These are phyloP conservation scores for Phytophthora cryptogea DNA, from an alignment of 352 stramenopile genomes.

Conservation along the genomic window DNA sequence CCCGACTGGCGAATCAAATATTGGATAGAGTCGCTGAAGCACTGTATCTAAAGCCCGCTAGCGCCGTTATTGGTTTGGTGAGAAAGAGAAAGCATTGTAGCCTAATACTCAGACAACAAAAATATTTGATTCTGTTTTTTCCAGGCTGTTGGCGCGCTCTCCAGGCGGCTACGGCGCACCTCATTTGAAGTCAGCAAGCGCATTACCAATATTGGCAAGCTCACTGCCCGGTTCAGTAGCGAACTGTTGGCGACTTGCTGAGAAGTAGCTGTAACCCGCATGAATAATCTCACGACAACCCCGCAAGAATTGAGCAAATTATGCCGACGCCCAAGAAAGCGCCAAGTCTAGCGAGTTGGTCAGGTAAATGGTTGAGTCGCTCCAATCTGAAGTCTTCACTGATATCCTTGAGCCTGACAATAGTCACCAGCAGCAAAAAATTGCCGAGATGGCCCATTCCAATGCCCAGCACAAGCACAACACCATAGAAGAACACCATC, in stretches of 20 bases:
- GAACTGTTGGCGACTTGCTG: background rate
- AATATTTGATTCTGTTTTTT: background rate
- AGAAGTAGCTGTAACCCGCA: background rate
- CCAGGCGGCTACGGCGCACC: too few relatives aligned
- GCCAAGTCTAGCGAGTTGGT: conserved; percentile 53
- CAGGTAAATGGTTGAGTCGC: conserved; percentile 57
- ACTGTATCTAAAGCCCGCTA: conserved; percentile 27
- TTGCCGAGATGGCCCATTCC: conserved; percentile 69
- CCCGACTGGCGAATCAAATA: conserved; percentile 6
- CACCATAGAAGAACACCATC: conserved; percentile 59
- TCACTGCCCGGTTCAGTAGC: too few relatives aligned
- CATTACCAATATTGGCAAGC: too few relatives aligned
- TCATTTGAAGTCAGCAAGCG: too few relatives aligned
- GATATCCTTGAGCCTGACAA: conserved; percentile 67
- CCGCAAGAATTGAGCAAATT: conserved; percentile 58
- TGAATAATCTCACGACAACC: conserved; percentile 22
- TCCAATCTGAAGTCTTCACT: conserved; percentile 76
- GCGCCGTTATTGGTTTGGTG: conserved; percentile 14
- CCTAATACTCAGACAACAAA: conserved; percentile 13
- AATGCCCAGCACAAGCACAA: conserved; percentile 54
- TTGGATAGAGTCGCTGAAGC: conserved; percentile 9
- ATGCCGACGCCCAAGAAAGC: conserved; percentile 51
- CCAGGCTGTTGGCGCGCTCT: too few relatives aligned
- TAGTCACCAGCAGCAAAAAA: conserved; percentile 59
- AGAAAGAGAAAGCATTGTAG: conserved; percentile 32